Percentiles rank a stretch among this genome's conserved stretches.
Conservation (phyloP, 352 stramenopile species). For the Phytophthora brassicae region DNA sequence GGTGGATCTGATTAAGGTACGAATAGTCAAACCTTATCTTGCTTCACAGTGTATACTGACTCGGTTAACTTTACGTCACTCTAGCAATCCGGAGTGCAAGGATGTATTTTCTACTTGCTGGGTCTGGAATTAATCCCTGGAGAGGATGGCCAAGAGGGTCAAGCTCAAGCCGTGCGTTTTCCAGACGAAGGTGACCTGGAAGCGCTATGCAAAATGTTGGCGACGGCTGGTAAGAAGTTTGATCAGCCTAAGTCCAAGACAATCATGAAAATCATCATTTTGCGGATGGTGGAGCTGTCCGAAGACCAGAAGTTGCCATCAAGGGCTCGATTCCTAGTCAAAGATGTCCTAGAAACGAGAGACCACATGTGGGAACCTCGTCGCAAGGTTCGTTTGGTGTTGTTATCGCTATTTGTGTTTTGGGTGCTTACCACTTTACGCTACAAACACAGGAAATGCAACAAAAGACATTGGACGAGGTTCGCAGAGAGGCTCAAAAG, state of each 20-base stretch:
- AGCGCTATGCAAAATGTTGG: slow-evolving; percentile 85
- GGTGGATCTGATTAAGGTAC: slow-evolving; percentile 79
- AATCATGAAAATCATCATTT: slow-evolving; percentile 87
- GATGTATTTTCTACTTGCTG: slow-evolving; percentile 80
- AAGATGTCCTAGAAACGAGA: slow-evolving; percentile 83
- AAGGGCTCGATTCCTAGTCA: slow-evolving; percentile 77
- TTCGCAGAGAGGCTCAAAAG: slow-evolving; percentile 80
- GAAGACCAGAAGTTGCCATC: slow-evolving; percentile 73
- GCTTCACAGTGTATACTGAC: not conserved
- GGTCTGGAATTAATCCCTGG: slow-evolving; percentile 67
- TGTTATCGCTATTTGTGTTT: not conserved
- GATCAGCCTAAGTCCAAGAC: slow-evolving; percentile 74
- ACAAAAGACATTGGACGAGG: slow-evolving; percentile 85
- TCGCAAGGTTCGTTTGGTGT: slow-evolving; percentile 45
- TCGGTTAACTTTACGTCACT: not conserved
- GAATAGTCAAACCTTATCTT: not conserved
- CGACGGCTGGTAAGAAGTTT: slow-evolving; percentile 86
- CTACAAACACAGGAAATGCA: slow-evolving; percentile 63
- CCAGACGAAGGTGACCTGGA: slow-evolving; percentile 85
- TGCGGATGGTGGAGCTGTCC: slow-evolving; percentile 83
- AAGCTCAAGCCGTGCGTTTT: slow-evolving; percentile 71
- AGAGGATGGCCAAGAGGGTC: slow-evolving; percentile 42
- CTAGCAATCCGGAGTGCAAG: slow-evolving; percentile 72
- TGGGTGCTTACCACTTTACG: not conserved
- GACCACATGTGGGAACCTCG: slow-evolving; percentile 88